A percentile compares a stretch with the other conserved stretches of the same genome.
Evolutionary conservation across 129 eudicot genomes (phyloP).

Genomic region (Pulicaria dysenterica): DNA sequence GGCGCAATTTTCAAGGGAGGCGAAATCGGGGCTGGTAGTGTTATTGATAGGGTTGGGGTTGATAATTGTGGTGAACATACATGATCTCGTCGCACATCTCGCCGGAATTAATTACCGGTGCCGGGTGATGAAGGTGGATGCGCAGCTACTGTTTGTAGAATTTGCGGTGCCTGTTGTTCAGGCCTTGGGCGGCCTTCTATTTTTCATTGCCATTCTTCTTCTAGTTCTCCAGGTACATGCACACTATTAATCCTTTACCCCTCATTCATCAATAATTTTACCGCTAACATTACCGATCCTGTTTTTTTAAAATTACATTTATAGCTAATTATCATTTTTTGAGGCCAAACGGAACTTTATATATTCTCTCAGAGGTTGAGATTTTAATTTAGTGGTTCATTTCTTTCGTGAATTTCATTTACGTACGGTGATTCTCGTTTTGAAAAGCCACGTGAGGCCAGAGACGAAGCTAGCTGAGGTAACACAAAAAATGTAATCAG

Average conservation of each 20-base stretch:
- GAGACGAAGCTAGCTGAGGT: no score
- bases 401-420: no score
- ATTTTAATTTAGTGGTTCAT: no score
- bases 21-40: conserved; percentile 73
- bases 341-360: no score
- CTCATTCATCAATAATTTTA: not conserved
- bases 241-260: no score
- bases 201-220: conserved; percentile 54
- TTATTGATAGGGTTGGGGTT: conserved; percentile 50
- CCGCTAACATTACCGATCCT: not conserved
- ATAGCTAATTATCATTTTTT: no score
- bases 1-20: conserved; percentile 68
- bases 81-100: conserved; percentile 79
- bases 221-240: conserved; percentile 61
- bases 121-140: conserved; percentile 50
- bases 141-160: conserved; percentile 72
- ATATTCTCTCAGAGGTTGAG: no score
- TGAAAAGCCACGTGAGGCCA: no score
- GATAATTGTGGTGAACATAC: conserved; percentile 57
- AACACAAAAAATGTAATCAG: no score
- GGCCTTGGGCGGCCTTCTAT: conserved; percentile 48
- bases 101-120: conserved; percentile 60
- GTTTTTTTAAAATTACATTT: no score
- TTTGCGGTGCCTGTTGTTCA: conserved; percentile 66
- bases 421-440: no score